Evolutionary conservation across 176 grass and related monocot species (phyloP).

Genomic region (Hordeum marinum): DNA sequence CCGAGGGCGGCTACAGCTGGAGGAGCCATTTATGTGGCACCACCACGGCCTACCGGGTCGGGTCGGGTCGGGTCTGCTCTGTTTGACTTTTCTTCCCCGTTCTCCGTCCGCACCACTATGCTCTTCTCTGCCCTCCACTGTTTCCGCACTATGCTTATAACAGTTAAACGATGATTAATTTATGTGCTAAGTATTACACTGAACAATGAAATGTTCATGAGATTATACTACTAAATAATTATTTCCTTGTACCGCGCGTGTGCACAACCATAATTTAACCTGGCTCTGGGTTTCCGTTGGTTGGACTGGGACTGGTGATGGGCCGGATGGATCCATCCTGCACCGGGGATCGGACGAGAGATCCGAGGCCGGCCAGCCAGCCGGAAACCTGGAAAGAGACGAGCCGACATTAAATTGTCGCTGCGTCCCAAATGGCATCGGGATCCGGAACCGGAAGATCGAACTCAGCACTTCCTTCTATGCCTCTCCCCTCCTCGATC

Average conservation of each 20-base stretch:
- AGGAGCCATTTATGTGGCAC: slow-evolving; percentile 52
- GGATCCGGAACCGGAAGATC: slow-evolving; percentile 39
- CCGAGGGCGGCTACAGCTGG: slow-evolving; percentile 56
- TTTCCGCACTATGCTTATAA: too few relatives aligned
- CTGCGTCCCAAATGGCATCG: slow-evolving; percentile 26
- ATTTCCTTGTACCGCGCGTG: too few relatives aligned
- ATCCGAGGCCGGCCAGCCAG: not conserved
- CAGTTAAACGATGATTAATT: too few relatives aligned
- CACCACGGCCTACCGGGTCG: too few relatives aligned
- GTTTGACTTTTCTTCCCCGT: not conserved
- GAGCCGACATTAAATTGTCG: slow-evolving; percentile 27
- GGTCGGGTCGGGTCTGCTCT: slow-evolving; percentile 17
- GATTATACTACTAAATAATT: too few relatives aligned
- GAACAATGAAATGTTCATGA: too few relatives aligned
- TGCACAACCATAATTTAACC: too few relatives aligned
- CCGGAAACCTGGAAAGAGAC: slow-evolving; percentile 14
- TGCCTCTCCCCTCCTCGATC: not conserved
- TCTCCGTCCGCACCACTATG: not conserved
- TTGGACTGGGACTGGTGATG: not conserved
- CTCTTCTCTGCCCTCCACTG: too few relatives aligned
- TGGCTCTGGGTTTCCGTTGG: not conserved
- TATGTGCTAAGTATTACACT: too few relatives aligned
- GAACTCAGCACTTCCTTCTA: slow-evolving; percentile 23
- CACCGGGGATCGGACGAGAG: not conserved
- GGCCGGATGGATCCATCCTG: not conserved